Conservation (phyloP, 2,329 filamentous ascomycete species). For the Trichoderma sp. region DNA sequence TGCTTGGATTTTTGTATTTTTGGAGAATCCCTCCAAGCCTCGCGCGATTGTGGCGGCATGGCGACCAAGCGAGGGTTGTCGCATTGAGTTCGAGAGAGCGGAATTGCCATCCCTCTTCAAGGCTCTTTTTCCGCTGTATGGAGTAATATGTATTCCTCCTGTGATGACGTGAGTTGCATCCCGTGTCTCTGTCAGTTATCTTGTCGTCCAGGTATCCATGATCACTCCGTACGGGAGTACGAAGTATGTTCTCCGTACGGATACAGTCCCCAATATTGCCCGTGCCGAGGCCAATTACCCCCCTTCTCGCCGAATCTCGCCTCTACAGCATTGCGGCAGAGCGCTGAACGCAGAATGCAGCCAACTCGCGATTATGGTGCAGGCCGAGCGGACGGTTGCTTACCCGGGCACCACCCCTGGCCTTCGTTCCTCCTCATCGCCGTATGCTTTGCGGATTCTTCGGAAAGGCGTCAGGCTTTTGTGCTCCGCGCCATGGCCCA, state of each 20-base stretch:
- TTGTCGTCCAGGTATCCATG: not conserved
- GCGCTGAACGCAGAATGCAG: not conserved
- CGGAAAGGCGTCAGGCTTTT: not conserved
- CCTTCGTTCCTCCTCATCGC: not conserved
- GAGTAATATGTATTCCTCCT: not conserved
- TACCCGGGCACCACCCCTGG: not conserved
- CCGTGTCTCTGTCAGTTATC: not conserved
- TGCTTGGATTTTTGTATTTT: not conserved
- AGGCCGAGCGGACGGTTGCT: not conserved
- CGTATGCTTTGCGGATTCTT: not conserved
- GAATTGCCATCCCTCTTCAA: not conserved
- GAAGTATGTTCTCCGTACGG: too few species aligned
- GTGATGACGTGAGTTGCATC: not conserved
- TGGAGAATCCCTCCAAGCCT: not conserved
- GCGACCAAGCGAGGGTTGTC: not conserved
- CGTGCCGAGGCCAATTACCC: not conserved
- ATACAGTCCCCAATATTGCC: not conserved
- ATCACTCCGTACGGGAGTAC: too few species aligned
- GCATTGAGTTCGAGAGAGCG: not conserved
- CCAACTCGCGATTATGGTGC: not conserved
- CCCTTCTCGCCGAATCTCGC: not conserved
- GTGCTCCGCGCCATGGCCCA: not conserved
- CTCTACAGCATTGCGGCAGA: not conserved
- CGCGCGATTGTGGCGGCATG: not conserved
- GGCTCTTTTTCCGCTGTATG: not conserved